Evolutionary conservation across 1,139 yeast species (phyloP), one percentile per base, ranked within the genome.

Genomic region (Protomyces pachydermus): DNA sequence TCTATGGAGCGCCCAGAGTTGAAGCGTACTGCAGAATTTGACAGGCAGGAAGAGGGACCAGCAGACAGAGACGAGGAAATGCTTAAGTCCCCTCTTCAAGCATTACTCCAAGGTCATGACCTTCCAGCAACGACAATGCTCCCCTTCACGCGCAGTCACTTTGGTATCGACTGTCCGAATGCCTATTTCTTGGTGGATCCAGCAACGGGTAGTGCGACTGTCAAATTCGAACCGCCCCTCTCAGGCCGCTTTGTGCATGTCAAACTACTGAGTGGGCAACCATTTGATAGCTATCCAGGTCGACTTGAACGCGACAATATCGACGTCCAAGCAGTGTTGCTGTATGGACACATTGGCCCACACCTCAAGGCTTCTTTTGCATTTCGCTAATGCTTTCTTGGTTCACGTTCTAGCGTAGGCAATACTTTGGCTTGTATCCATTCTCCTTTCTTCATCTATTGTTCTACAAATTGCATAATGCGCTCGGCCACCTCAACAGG

Each of bases 1-100:
- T 68, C 68, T 14, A 67, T 66, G 69, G 66, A 60, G 14, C 54
- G 60, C 12, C 54, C 54, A 38, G 37, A 60, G 14, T 35, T 42
- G 25, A 9, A 38, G 35, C 54, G 46, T 32, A 54, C 60, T 14
- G 23, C 28, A 14, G 38, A 39, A 3, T 60, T 25, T 37, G 64
- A 60, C 18, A 53, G 64, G 8, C 56, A 28, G 5, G 16, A 28
- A 12, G 12, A 14, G 8, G 16, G 20, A 10, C 34, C 37, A 1
- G 34, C 35, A 12, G 35, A 50, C 12, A 53, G 46, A 14, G 60
- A 56, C 10, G 39, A 25, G 23, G 51, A 32, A 10, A 23, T 28
- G 25, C 6, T n/a, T 6, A 48, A 54, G 6, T 37, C 57, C 8
- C 42, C 53, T 16, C 28, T 58, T 18, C 51, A 39, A 18, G 51